Evolutionary conservation across 305 asterid species (phyloP).

Genomic region (Solanum aculeatissimum): DNA sequence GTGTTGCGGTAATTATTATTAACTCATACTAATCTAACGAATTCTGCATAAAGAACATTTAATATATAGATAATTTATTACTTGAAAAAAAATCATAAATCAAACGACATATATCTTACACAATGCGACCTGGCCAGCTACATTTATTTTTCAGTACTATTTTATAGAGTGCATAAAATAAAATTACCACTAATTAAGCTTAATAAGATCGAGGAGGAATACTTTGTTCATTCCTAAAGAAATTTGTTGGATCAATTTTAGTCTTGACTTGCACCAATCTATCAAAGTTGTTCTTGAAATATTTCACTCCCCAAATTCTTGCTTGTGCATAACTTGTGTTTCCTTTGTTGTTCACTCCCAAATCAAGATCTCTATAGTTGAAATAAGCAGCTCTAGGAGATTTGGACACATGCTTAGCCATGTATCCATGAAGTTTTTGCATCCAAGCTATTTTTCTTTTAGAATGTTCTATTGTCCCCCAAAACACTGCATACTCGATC

Average conservation of each 20-base stretch:
- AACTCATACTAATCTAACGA: not conserved
- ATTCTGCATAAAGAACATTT: too few relatives aligned
- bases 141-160: not conserved
- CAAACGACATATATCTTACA: not conserved
- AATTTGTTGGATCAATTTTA: too few relatives aligned
- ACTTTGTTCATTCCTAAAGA: too few relatives aligned
- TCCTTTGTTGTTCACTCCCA: conserved; percentile 15
- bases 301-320: too few relatives aligned
- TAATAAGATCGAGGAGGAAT: too few relatives aligned
- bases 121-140: not conserved
- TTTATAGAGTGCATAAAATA: too few relatives aligned
- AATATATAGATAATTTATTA: not conserved
- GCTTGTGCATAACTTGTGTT: conserved; percentile 23
- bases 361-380: conserved; percentile 40
- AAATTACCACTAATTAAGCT: too few relatives aligned
- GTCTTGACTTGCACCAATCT: too few relatives aligned
- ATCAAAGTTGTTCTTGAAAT: too few relatives aligned
- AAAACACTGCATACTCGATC: not conserved
- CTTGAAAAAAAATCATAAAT: not conserved
- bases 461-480: not conserved
- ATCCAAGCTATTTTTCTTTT: not conserved
- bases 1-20: too few relatives aligned
- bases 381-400: conserved; percentile 11
- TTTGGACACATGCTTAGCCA: conserved; percentile 6
- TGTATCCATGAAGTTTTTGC: not conserved